These are phyloP conservation scores for Hyphopichia khmerensis DNA, from an alignment of 1,139 yeast species.

Conservation along the genomic window DNA sequence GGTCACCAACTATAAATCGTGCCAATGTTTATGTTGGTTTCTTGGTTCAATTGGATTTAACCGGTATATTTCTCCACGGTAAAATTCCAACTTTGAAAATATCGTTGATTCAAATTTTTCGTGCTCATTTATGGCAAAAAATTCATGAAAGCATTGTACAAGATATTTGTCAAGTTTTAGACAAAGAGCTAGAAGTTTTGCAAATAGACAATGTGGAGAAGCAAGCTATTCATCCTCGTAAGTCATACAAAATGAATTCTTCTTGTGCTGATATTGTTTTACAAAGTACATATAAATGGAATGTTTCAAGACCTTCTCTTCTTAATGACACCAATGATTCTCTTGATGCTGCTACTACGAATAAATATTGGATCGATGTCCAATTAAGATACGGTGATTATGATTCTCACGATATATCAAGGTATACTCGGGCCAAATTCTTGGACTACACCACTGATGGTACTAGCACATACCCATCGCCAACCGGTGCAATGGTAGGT, in stretches of 20 bases:
- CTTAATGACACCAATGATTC: slow-evolving; percentile 62
- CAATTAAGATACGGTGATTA: slow-evolving; percentile 96
- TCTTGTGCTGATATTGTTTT: slow-evolving; percentile 90
- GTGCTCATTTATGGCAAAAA: slow-evolving; percentile 99
- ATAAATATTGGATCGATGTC: slow-evolving; percentile 92
- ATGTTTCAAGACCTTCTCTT: slow-evolving; percentile 78
- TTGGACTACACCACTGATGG: slow-evolving; percentile 91
- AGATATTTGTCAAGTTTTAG: slow-evolving; percentile 89
- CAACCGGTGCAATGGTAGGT: slow-evolving; percentile 89
- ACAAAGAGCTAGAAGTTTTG: slow-evolving; percentile 79
- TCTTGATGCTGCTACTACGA: slow-evolving; percentile 51
- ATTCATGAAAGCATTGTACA: slow-evolving; percentile 95
- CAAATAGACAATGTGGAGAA: slow-evolving; percentile 86
- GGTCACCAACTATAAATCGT: slow-evolving; percentile 98
- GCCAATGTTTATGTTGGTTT: slow-evolving; percentile 98
- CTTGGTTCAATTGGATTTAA: slow-evolving; percentile 90
- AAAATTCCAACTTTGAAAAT: slow-evolving; percentile 96
- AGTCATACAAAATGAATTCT: slow-evolving; percentile 95
- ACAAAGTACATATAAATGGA: slow-evolving; percentile 79
- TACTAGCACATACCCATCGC: slow-evolving; percentile 84
- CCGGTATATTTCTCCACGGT: slow-evolving; percentile 96
- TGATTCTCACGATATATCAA: slow-evolving; percentile 93
- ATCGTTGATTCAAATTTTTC: slow-evolving; percentile 90
- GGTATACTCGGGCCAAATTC: slow-evolving; percentile 91
- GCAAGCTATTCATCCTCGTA: slow-evolving; percentile 93